phyloP scores from a whole-genome alignment of 140 eudicot species.

The Anethum foeniculum region DNA sequence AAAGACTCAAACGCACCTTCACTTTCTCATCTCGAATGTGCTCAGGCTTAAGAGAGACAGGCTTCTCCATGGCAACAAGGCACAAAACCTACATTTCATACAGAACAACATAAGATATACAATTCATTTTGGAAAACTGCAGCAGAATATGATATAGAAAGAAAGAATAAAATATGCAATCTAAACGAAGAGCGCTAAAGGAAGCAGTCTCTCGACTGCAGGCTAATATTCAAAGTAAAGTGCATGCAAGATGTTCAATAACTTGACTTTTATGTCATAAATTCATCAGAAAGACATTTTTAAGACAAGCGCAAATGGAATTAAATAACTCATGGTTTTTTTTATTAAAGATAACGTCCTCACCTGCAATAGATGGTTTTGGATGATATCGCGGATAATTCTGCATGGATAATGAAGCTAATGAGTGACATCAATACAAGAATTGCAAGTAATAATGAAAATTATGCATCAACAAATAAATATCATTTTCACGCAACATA shows the following conservation, averaged over 20 bases:
- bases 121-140: neutral
- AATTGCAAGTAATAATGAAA: neutral
- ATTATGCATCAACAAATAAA: neutral
- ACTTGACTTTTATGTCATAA: neutral
- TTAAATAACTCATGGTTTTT: slow-evolving; percentile 4
- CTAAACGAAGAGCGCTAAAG: neutral
- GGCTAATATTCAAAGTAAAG: neutral
- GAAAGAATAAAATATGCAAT: neutral
- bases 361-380: slow-evolving; percentile 93
- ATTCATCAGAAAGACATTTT: neutral
- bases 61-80: slow-evolving; percentile 89
- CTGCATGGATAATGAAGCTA: slow-evolving; percentile 32
- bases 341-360: slow-evolving; percentile 11
- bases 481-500: slow-evolving; percentile 20
- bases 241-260: neutral
- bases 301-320: neutral
- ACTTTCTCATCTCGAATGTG: slow-evolving; percentile 97
- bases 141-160: neutral
- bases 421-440: neutral
- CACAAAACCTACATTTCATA: slow-evolving; percentile 63
- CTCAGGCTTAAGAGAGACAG: slow-evolving; percentile 79
- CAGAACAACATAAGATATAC: neutral
- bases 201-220: neutral
- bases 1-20: slow-evolving; percentile 44
- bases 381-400: slow-evolving; percentile 91